phyloP scores from a whole-genome alignment of 1,284 basidiomycete species.

The Cryptococcus deneoformans region DNA sequence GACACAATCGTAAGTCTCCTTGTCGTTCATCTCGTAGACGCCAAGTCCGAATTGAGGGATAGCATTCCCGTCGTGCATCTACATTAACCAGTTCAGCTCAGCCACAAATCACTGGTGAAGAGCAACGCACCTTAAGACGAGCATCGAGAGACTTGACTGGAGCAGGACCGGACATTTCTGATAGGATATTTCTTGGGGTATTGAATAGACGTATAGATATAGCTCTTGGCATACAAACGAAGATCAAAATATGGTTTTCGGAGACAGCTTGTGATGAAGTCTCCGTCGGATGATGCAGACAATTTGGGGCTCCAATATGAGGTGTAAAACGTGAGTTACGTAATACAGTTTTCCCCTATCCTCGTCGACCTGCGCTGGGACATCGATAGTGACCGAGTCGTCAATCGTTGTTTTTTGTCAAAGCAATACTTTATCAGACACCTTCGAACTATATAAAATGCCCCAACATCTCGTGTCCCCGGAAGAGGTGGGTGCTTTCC shows the following conservation, averaged over 20 bases:
- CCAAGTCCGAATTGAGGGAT: constrained; percentile 65
- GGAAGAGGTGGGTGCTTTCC: constrained; percentile 29
- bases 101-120: not conserved
- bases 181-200: not conserved
- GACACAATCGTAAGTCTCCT: constrained; percentile 59
- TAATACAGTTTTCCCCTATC: not conserved
- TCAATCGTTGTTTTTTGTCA: no score
- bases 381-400: no score
- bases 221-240: not conserved
- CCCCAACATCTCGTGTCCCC: constrained; percentile 37
- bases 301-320: not conserved
- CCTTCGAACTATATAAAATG: constrained; percentile 19
- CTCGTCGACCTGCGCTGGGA: no score
- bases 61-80: constrained; percentile 62
- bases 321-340: not conserved
- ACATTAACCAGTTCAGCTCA: not conserved
- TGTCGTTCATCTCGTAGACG: constrained; percentile 62
- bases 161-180: constrained; percentile 17
- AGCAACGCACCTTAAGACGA: constrained; percentile 22
- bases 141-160: constrained; percentile 21
- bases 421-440: no score
- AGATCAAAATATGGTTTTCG: not conserved
- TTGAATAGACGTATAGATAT: not conserved
- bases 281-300: no score
- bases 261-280: no score